Evolutionary conservation across 371 early-diverging fungal genomes (phyloP), one percentile per base, ranked within the genome.

Genomic region (Mucor racemosus): DNA sequence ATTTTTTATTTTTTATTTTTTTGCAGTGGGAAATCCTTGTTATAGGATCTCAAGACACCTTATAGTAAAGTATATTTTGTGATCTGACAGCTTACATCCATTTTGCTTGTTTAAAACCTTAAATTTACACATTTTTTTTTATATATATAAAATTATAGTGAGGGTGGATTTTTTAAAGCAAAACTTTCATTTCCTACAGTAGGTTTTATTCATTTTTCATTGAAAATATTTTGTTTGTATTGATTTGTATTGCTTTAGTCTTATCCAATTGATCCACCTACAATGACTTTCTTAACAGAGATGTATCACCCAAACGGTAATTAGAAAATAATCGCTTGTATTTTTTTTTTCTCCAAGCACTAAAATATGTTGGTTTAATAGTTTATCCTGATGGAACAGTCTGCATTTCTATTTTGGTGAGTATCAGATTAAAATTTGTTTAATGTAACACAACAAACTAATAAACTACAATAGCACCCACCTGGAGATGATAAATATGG

Each of bases 111-210:
- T 21, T 54, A 48, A 60, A 58, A 56, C 33, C 41, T 53, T 48
- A 55, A 46, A 53, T 61, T 63, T 48, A 60, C 41, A 55, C 50
- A 26, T 19, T 63, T 35, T 50, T 42, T 61, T 60, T 55, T 60
- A 50, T 60, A 5, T 46, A 26, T 26, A 26, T 26, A 26, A 26
- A 48, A 48, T 58, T 17, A 34, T 65, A 76, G 69, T 62, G 98
- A 97, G 71, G 94, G 94, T 55, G 98, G 97, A 4, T 94, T 97
- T 77, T 95, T 95, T 85, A 94, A 88, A 74, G 95, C 95, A 11
- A 82, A 78, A 38, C 82, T 96, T 76, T 76, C 87, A 3, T 97
- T 97, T 78, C 97, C 97, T 14, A 73, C 71, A 54, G 85, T 81
- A 78, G 64, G 64, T 68, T 60, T 67, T 60, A 38, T 36, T 64